Percentiles rank a stretch among this genome's conserved stretches.
These are phyloP conservation scores for Zhuliangozyma parablackwelliae DNA, from an alignment of 1,139 yeast genomes.

Conservation along the genomic window DNA sequence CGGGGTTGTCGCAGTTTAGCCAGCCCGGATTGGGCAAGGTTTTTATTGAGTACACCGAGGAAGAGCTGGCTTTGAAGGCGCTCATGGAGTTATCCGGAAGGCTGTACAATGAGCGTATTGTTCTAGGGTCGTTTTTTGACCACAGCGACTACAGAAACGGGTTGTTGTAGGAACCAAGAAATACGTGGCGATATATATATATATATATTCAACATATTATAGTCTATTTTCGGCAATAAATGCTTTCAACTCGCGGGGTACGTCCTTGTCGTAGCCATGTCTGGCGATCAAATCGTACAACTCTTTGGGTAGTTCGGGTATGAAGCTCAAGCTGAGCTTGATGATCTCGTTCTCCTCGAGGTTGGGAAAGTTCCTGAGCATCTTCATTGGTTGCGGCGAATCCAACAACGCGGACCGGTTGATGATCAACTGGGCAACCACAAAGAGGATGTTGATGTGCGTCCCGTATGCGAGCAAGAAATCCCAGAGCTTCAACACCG, in stretches of 20 bases:
- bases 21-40: constrained; percentile 69
- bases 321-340: constrained; percentile 73
- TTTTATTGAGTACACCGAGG: constrained; percentile 58
- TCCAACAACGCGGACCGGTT: constrained; percentile 58
- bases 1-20: constrained; percentile 40
- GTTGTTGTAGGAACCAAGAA: constrained; percentile 11
- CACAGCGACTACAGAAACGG: constrained; percentile 49
- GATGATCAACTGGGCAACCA: constrained; percentile 77
- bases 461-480: constrained; percentile 87
- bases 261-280: constrained; percentile 62
- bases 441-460: constrained; percentile 79
- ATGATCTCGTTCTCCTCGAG: constrained; percentile 73
- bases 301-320: constrained; percentile 67
- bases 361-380: constrained; percentile 68
- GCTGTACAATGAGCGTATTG: constrained; percentile 63
- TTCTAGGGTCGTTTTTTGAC: constrained; percentile 61
- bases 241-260: constrained; percentile 33
- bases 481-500: constrained; percentile 83
- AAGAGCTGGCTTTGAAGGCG: constrained; percentile 53
- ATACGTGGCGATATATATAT: background rate
- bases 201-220: too few species aligned
- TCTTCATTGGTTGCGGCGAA: constrained; percentile 66
- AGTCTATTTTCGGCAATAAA: constrained; percentile 12
- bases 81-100: constrained; percentile 64
- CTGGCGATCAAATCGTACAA: constrained; percentile 66